Conservation (phyloP, 2,329 filamentous ascomycete species). For the Periconia sp. region DNA sequence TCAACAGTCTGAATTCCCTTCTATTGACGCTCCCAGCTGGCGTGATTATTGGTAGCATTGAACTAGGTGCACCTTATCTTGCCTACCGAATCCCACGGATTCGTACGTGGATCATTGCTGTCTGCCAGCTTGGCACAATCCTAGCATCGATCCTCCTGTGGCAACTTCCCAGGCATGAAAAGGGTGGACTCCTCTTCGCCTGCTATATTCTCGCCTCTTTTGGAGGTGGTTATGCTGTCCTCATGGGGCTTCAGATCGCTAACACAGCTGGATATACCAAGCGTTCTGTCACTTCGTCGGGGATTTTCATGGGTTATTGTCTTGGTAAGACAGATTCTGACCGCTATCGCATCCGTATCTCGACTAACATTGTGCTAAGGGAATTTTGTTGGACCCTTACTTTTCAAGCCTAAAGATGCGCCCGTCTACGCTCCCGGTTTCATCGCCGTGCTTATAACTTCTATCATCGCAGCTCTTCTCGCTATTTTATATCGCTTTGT, state of each 20-base stretch:
- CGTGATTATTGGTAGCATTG: slow-evolving; percentile 29
- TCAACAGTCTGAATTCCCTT: slow-evolving; percentile 31
- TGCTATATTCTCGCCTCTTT: slow-evolving; percentile 56
- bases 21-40: slow-evolving; percentile 32
- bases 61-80: slow-evolving; percentile 28
- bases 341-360: background rate
- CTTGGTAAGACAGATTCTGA: slow-evolving; percentile 44
- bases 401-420: slow-evolving; percentile 20
- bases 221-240: slow-evolving; percentile 56
- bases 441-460: slow-evolving; percentile 46
- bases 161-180: slow-evolving; percentile 48
- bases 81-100: slow-evolving; percentile 29
- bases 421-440: slow-evolving; percentile 47
- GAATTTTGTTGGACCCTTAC: slow-evolving; percentile 39
- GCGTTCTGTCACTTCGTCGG: slow-evolving; percentile 55
- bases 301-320: slow-evolving; percentile 60
- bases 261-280: slow-evolving; percentile 62
- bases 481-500: slow-evolving; percentile 52
- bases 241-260: slow-evolving; percentile 58
- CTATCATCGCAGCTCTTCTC: slow-evolving; percentile 42
- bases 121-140: slow-evolving; percentile 46
- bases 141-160: slow-evolving; percentile 53
- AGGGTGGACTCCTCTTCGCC: slow-evolving; percentile 56
- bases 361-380: slow-evolving; percentile 33
- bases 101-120: slow-evolving; percentile 38